Evolutionary conservation across 176 grass and related monocot genomes (phyloP).

Genomic region (Carex parvula): DNA sequence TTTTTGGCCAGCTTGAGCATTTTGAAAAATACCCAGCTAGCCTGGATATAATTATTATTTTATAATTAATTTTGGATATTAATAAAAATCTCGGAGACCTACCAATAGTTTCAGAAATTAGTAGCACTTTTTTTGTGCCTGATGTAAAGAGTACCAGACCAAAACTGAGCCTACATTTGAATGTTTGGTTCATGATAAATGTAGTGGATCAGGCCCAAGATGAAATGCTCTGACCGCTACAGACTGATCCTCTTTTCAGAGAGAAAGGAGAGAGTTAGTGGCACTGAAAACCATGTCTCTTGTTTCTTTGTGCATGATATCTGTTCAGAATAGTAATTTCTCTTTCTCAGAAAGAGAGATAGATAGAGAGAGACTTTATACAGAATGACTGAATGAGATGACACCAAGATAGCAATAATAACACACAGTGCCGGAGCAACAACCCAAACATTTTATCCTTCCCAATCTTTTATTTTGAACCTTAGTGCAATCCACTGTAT

Average conservation of each 20-base stretch:
- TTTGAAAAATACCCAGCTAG: too few species aligned
- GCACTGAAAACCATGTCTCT: slow-evolving; percentile 60
- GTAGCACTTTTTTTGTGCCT: not conserved
- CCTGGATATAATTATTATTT: too few species aligned
- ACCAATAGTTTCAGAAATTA: not conserved
- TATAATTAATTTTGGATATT: too few species aligned
- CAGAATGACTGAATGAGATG: not conserved
- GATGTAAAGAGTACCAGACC: not conserved
- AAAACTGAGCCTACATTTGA: not conserved
- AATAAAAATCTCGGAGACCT: too few species aligned
- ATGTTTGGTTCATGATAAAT: not conserved
- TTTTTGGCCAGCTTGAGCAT: too few species aligned
- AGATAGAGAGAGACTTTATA: not conserved
- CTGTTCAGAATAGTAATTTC: slow-evolving; percentile 41
- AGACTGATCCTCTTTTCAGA: not conserved
- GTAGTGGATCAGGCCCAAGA: not conserved
- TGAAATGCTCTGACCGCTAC: not conserved
- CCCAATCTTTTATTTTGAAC: not conserved
- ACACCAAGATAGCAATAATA: slow-evolving; percentile 14
- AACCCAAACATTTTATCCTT: not conserved
- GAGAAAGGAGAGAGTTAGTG: slow-evolving; percentile 24
- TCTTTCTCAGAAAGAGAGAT: not conserved
- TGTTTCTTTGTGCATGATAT: slow-evolving; percentile 36
- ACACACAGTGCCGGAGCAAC: not conserved
- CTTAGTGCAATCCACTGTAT: not conserved